Conservation (phyloP, 305 asterid genomes). For the Solanum hybrid region DNA sequence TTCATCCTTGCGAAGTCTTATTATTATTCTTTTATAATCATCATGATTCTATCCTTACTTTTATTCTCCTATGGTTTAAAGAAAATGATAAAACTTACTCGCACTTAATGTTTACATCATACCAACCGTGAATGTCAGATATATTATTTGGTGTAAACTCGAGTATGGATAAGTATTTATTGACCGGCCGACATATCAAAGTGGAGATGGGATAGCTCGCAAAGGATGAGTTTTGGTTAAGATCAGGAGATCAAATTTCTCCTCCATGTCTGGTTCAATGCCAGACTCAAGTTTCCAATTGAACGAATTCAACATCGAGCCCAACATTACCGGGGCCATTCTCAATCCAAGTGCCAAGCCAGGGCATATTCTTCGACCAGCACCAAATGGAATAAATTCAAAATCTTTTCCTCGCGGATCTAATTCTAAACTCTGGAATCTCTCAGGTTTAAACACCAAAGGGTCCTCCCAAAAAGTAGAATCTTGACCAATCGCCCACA, state of each 20-base stretch:
- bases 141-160: no score
- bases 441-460: not conserved
- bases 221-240: not conserved
- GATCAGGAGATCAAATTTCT: not conserved
- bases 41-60: no score
- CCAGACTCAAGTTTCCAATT: not conserved
- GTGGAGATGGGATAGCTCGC: not conserved
- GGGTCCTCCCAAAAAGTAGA: not conserved
- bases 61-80: no score
- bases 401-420: not conserved
- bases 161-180: no score
- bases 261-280: not conserved
- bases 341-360: not conserved
- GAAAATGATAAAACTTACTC: no score
- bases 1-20: no score
- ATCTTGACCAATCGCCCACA: not conserved
- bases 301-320: not conserved
- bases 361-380: not conserved
- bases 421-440: not conserved
- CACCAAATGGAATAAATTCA: not conserved
- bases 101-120: no score
- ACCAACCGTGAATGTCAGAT: no score
- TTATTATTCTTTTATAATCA: no score
- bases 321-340: not conserved
- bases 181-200: not conserved